phyloP scores from a whole-genome alignment of 129 eudicot species.

The Centrapalus pauciflorus region DNA sequence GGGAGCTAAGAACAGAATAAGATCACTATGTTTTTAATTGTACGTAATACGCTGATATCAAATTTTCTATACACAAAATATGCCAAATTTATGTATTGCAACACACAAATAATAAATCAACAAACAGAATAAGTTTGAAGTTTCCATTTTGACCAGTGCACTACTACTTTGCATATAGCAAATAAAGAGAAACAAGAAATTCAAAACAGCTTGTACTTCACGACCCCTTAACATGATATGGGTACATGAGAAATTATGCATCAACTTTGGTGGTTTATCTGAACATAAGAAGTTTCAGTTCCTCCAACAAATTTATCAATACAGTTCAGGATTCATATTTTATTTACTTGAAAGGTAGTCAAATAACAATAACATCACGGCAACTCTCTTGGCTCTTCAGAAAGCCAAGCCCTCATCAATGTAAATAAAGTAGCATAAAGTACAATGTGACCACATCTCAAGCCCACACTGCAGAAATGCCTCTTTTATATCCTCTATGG shows the following conservation, averaged over 20 bases:
- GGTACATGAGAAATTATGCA: background rate
- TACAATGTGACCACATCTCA: background rate
- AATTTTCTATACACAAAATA: no score
- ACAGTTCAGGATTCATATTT: background rate
- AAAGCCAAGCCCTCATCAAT: background rate
- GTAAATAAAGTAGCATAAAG: background rate
- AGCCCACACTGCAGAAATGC: background rate
- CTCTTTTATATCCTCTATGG: background rate
- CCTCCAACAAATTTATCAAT: background rate
- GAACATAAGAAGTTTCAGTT: background rate
- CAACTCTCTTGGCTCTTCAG: background rate
- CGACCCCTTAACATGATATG: background rate
- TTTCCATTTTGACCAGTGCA: background rate
- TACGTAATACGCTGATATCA: no score
- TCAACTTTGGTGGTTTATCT: background rate
- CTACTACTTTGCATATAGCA: background rate
- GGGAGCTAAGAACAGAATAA: no score
- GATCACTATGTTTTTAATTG: background rate
- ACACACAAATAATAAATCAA: background rate
- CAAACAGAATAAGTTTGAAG: background rate
- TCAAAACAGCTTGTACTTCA: background rate
- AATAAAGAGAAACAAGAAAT: background rate
- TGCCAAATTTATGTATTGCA: background rate
- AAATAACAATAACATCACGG: background rate
- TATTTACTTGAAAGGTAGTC: background rate